Base-by-base conservation (phyloP, 345 rosid genomes). In the Theobroma cacao region DNA sequence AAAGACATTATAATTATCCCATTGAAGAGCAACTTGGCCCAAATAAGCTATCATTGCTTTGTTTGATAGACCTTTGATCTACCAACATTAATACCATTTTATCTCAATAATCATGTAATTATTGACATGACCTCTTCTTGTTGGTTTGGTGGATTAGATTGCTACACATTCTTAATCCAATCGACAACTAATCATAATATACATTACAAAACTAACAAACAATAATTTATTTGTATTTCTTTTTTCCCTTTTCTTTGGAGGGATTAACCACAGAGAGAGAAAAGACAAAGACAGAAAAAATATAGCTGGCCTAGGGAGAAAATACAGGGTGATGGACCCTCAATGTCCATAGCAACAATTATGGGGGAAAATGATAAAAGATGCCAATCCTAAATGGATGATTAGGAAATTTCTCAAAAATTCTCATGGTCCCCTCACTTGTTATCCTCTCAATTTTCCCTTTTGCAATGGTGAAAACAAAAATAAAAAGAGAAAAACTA, bases 51-150 rank as follows among this genome's bases (percentile, higher is more conserved):
- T 33, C 61, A 7, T 15, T 9, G 58, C 26, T 2, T 76, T 74
- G 60, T 33, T 62, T 52, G 72, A 70, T 66, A 78, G 85, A 82
- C 79, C 11, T 78, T n/a, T 62, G 14, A 80, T 67, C 86, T 75
- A 69, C 85, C 79, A 43, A 55, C 56, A 52, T 18, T 45, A 41
- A 74, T 33, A 60, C 24, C 31, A 64, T n/a, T 53, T 58, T 59
- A 80, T 77, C 69, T 53, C 47, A 53, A 66, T 68, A 48, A 73
- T 76, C 36, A 56, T 72, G 72, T 72, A 79, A 62, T 70, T 76
- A 77, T 72, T 12, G 67, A 28, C 59, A 75, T 43, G 67, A 28
- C 30, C 18, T 30, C 6, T 56, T 56, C 0, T 73, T 24, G 69
- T 61, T 40, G 58, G 78, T 61, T 71, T 47, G 75, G 72, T 71